Evolutionary conservation across 75 land plant species (phyloP), one percentile per base, ranked within the genome.

Genomic region (Azolla pinnata): DNA sequence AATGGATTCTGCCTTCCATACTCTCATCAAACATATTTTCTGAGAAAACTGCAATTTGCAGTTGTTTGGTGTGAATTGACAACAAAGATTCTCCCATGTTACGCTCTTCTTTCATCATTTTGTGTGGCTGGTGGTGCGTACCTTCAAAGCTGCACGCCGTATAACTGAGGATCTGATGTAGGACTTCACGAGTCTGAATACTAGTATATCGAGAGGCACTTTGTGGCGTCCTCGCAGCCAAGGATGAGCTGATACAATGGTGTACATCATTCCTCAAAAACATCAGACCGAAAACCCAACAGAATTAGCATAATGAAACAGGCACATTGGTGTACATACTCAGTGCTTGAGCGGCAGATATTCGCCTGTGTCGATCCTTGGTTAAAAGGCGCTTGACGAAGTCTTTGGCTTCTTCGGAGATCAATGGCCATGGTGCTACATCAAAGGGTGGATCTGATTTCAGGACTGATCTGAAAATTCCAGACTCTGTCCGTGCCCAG

Each of bases 401-500:
- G 65, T 80, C 83, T 66, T 79, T 80, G 8, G 73, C 83, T 57
- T 79, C 77, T 46, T 67, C 53, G 10, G 83, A 79, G 20, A 79
- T 83, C 0, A 78, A 73, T 27, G 83, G 83, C 83, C 83, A 80
- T 5, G 83, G 83, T 17, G 69, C 66, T 55, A 79, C 83, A 33
- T 67, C 83, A 64, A 80, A 80, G 62, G 61, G 78, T 25, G 82
- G 82, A 68, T 80, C 82, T 16, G 82, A 83, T 60, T 78, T 57
- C 21, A 80, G 59, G 30, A 80, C 83, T 29, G 83, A 61, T 48
- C 83, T 79, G 42, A 80, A 80, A 19, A 80, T 80, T 34, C 96
- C 96, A 67, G 96, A 90, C 61, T 90, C 96, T 14, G 92, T 81
- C 31, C 96, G 79, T 21, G 96, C 96, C 96, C 96, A 90, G 59